Percentiles rank a stretch among this genome's conserved stretches.
Evolutionary conservation across 352 stramenopile species (phyloP).

Genomic region (Phytophthora pinifolia): DNA sequence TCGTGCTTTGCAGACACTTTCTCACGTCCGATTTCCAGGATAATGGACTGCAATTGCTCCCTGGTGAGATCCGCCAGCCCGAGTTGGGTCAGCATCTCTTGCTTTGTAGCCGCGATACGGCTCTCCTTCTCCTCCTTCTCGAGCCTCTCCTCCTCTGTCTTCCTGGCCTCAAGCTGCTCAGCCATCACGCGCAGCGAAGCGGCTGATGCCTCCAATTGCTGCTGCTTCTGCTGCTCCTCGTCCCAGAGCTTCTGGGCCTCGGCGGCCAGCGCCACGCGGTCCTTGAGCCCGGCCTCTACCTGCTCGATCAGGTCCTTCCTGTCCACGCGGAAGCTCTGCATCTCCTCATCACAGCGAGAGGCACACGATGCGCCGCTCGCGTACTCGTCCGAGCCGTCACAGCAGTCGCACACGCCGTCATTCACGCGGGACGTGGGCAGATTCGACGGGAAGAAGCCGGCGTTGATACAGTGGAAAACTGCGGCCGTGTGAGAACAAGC

Average conservation of each 20-base stretch:
- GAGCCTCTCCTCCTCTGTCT: constrained; percentile 42
- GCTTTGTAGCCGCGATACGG: constrained; percentile 43
- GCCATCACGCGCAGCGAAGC: constrained; percentile 35
- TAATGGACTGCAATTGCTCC: constrained; percentile 58
- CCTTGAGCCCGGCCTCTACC: constrained; percentile 64
- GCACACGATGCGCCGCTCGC: constrained; percentile 37
- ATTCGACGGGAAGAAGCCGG: constrained; percentile 52
- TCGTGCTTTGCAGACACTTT: constrained; percentile 50
- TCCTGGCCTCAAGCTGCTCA: constrained; percentile 42
- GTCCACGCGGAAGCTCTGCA: constrained; percentile 48
- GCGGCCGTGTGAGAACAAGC: constrained; percentile 54
- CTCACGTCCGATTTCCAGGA: constrained; percentile 59
- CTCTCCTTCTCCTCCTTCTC: constrained; percentile 52
- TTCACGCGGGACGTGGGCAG: constrained; percentile 72
- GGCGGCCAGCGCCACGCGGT: constrained; percentile 36
- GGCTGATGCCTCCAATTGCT: constrained; percentile 28
- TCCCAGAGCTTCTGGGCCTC: constrained; percentile 38
- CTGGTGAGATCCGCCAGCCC: constrained; percentile 58
- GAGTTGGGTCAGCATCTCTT: constrained; percentile 48
- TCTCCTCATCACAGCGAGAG: constrained; percentile 34
- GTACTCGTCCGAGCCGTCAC: constrained; percentile 93
- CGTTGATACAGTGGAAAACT: constrained; percentile 45
- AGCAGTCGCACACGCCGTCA: constrained; percentile 98
- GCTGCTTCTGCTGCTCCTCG: constrained; percentile 34
- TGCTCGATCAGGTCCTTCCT: constrained; percentile 69